Evolutionary conservation across 2,329 filamentous ascomycete species (phyloP), one percentile per base, ranked within the genome.

Genomic region (Ophiostoma himal-ulmi): DNA sequence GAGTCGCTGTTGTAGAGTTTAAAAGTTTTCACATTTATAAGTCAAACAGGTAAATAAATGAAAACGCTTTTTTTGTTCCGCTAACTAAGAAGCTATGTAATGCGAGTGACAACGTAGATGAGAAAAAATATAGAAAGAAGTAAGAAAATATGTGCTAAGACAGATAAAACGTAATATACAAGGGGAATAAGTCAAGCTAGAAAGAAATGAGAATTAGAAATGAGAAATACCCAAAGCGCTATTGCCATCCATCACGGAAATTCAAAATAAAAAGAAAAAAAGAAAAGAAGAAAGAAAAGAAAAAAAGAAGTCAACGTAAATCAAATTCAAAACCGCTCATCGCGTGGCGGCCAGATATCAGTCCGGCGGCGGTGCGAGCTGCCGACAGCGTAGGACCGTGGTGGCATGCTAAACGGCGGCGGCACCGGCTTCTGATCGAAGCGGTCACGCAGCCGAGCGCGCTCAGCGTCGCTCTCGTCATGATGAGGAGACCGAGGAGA

Each of bases 401-500:
- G 68, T 69, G 70, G 73, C 70, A 74, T 75, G 68, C 69, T 73
- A 70, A 39, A 65, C 36, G 20, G 62, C 30, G 62, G 5, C 62
- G n/a, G 36, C 10, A 13, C 11, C 8, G 52, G 52, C 52, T 57
- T 57, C 52, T 57, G 52, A n/a, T 65, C 62, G 13, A 75, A 76
- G 64, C 75, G 75, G 39, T 71, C 71, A 65, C 74, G 71, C 65
- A 76, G 73, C 10, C 75, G 73, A 64, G 74, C 74, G 48, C 44
- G 74, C 72, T 75, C 71, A 14, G 30, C 37, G 37, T 44, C 57
- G 34, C 26, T 36, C n/a, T 36, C 30, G 22, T 57, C 48, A 17
- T 64, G 10, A 22, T n/a, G 44, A 17, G 44, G 26, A 41, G 34
- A 48, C 44, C 34, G 22, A 22, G 39, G 41, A 67, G 71, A 48